Base-by-base conservation (phyloP, 345 rosid genomes). In the Salix viminalis region DNA sequence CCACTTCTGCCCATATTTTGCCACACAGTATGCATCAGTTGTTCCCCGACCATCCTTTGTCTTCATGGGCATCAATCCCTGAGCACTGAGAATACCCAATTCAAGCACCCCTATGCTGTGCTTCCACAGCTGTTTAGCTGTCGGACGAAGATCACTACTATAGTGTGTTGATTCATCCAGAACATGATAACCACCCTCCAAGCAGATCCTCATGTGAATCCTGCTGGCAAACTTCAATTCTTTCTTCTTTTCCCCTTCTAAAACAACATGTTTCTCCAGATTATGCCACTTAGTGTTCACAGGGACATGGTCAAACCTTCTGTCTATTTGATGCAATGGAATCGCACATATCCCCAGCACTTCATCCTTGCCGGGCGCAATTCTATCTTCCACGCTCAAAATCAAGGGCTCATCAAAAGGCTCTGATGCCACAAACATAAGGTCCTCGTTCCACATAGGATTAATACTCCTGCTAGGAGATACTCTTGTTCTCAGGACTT, bases 1-100 rank as follows among this genome's bases (percentile, higher is more conserved):
- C 99, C 99, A 96, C 80, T 96, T 96, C 87, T 89, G 94, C 52
- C 99, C 99, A 52, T 96, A 94, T 83, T 96, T 96, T 3, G 97
- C 99, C 66, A 92, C 96, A 70, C 98, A 94, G 70, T 96, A 96
- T 0, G 99, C 94, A 83, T 94, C 99, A 2, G 97, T 92, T 67
- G 80, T 76, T 62, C 82, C 85, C 71, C 84, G 85, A 18, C 98
- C 94, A 16, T 95, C 97, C 82, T 82, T 91, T 69, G 85, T 88
- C 86, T 94, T 96, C 98, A 96, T 92, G 12, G 97, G 97, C 75
- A 78, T 77, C 88, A 96, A 79, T 81, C 96, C 96, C 73, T 76
- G 85, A 5, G 98, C 98, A 72, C 87, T 92, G 76, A 90, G 89
- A 71, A 96, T 87, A 79, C 99, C 98, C 46, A 96, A 83, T 77